Evolutionary conservation across 2,329 filamentous ascomycete genomes (phyloP), one percentile per base, ranked within the genome.

Genomic region (Diaporthe sp.): DNA sequence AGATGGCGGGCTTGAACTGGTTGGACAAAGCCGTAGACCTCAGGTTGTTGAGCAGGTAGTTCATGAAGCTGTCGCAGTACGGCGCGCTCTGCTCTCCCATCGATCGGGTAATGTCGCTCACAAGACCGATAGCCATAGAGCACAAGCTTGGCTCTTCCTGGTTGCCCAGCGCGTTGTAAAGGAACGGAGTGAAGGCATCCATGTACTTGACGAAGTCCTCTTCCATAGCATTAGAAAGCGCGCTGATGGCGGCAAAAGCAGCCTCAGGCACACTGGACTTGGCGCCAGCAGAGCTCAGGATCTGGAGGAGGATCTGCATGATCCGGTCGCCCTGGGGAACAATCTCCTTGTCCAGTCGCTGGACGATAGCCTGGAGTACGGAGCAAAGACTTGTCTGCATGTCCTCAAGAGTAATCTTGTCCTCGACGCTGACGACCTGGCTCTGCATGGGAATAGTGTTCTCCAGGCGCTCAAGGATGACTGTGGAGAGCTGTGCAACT

Each of bases 21-120:
- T 98, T 98, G 79, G 94, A 94, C 72, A 98, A 90, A n/a, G 93
- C 91, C 17, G 94, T 92, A 85, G 95, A 93, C 84, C 94, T 92
- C 57, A 99, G 88, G 85, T 98, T 97, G 88, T 95, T 96, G 78
- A 99, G 91, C 75, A 99, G 89, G 83, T 97, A 94, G 89, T 99
- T 99, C 97, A 99, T 99, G 85, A 98, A 98, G 79, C 93, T 91
- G 82, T 99, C 97, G 85, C 97, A 99, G 88, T 94, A 98, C 75
- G 96, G 97, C 86, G 98, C 95, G 82, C 96, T 94, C 84, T 94
- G 94, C 83, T 95, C 93, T 83, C 95, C 95, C 83, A 98, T 89
- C 22, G 96, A 97, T 80, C 97, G 93, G 71, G 95, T 96, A 80
- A 99, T 97, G 83, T 99, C 97, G 84, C 96, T 98, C 79, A 98